These are phyloP conservation scores for Blastosporella zonata DNA, from an alignment of 1,284 basidiomycete species.

Conservation along the genomic window DNA sequence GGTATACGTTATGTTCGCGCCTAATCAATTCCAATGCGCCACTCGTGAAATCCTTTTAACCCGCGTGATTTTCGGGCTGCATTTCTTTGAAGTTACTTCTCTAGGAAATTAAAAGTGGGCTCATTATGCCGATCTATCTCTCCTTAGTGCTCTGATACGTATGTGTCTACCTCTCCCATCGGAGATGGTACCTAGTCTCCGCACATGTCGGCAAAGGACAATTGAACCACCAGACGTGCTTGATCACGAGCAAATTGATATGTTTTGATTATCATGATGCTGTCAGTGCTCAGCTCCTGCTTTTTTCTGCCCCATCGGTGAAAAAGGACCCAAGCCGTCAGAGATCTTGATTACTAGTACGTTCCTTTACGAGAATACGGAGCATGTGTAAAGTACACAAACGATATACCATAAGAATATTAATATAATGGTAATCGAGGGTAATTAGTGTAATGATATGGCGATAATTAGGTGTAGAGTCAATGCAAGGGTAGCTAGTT, in stretches of 20 bases:
- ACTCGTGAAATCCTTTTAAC: not conserved
- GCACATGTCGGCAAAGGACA: not conserved
- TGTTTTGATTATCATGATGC: not conserved
- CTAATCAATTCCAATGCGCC: constrained; percentile 5
- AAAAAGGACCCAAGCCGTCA: not conserved
- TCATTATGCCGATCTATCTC: not conserved
- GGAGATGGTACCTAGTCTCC: not conserved
- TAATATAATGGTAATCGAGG: not conserved
- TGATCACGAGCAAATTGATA: not conserved
- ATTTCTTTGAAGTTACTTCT: not conserved
- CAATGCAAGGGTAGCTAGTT: not conserved
- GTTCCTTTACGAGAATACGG: not conserved
- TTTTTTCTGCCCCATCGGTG: too few species aligned
- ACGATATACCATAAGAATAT: not conserved
- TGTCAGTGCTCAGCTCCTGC: too few species aligned
- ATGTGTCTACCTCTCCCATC: not conserved
- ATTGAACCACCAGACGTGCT: not conserved
- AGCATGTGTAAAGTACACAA: not conserved
- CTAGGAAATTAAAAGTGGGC: not conserved
- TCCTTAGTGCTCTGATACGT: not conserved
- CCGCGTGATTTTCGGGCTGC: not conserved
- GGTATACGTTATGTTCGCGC: not conserved
- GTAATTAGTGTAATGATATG: constrained; percentile 3
- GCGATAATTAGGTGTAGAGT: constrained; percentile 1
- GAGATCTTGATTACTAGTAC: not conserved